Evolutionary conservation across 768 basidiomycete genomes (phyloP).

Genomic region (Amanita jacksonii): DNA sequence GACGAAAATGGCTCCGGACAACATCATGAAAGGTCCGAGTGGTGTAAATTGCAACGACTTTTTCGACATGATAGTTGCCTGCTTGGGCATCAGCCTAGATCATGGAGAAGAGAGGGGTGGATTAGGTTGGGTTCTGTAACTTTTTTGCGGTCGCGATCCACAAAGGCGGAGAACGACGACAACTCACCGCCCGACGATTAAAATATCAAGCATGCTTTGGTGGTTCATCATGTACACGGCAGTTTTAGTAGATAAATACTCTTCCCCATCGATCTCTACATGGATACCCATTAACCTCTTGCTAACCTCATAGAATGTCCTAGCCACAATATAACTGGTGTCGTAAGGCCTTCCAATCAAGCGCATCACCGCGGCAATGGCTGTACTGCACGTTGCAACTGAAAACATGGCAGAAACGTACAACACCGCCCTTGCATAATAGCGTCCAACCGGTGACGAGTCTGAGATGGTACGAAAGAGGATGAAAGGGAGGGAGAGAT

Average conservation of each 20-base stretch:
- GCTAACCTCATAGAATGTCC: constrained; percentile 69
- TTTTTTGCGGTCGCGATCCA: not conserved
- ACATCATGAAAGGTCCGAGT: constrained; percentile 83
- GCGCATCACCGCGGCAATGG: constrained; percentile 57
- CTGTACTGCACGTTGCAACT: constrained; percentile 62
- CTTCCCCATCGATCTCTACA: constrained; percentile 79
- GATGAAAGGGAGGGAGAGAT: constrained; percentile 64
- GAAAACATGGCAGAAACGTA: constrained; percentile 66
- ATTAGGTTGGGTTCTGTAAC: constrained; percentile 3
- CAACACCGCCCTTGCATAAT: constrained; percentile 63
- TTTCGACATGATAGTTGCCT: constrained; percentile 88
- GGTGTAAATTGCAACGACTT: constrained; percentile 80
- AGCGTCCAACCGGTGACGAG: constrained; percentile 47
- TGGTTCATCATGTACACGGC: constrained; percentile 82
- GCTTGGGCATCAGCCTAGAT: constrained; percentile 68
- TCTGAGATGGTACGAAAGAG: constrained; percentile 52
- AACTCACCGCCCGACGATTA: constrained; percentile 69
- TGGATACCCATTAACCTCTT: constrained; percentile 54
- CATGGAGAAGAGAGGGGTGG: constrained; percentile 6
- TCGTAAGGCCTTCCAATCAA: constrained; percentile 64
- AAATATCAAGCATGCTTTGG: constrained; percentile 86
- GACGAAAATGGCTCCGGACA: constrained; percentile 87
- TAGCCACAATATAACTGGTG: constrained; percentile 75
- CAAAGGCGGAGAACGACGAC: not conserved
- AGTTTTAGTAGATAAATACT: constrained; percentile 62